Conservation (phyloP, 768 basidiomycete genomes). For the Leucosporidium scottii region DNA sequence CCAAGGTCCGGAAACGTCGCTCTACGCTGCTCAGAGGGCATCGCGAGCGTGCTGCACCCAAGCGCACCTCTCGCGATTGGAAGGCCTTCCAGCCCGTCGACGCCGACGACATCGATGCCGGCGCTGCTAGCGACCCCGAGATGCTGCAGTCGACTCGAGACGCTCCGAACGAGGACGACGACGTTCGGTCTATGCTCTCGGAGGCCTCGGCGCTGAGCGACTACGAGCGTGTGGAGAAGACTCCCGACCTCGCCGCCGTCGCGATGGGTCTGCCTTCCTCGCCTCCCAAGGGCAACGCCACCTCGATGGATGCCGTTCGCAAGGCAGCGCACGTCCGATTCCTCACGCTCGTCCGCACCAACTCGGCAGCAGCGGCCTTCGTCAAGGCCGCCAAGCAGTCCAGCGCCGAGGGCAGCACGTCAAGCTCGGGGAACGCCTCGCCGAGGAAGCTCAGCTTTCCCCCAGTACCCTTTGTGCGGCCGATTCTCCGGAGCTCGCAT, state of each 20-base stretch:
- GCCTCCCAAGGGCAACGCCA: constrained; percentile 4
- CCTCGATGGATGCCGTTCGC: constrained; percentile 11
- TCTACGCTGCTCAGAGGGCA: too few species aligned
- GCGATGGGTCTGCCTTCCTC: background rate
- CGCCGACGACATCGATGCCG: background rate
- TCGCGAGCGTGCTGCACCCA: background rate
- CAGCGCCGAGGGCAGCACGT: background rate
- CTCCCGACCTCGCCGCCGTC: background rate
- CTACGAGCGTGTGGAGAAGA: constrained; percentile 11
- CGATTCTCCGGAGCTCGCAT: background rate
- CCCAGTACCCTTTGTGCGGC: background rate
- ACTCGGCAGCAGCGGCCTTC: constrained; percentile 13
- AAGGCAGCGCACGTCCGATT: constrained; percentile 25
- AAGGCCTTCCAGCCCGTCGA: background rate
- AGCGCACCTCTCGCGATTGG: background rate
- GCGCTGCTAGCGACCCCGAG: background rate
- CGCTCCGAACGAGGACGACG: background rate
- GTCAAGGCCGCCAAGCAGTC: constrained; percentile 10
- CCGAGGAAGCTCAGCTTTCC: background rate
- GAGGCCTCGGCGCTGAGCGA: constrained; percentile 12
- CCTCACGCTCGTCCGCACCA: constrained; percentile 31
- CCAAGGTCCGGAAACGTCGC: constrained; percentile 49
- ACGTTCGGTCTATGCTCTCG: constrained; percentile 16
- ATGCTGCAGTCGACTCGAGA: background rate
- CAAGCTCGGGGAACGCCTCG: background rate